Evolutionary conservation across 2,329 filamentous ascomycete species (phyloP).

Genomic region (Rugonectria rugulosa): DNA sequence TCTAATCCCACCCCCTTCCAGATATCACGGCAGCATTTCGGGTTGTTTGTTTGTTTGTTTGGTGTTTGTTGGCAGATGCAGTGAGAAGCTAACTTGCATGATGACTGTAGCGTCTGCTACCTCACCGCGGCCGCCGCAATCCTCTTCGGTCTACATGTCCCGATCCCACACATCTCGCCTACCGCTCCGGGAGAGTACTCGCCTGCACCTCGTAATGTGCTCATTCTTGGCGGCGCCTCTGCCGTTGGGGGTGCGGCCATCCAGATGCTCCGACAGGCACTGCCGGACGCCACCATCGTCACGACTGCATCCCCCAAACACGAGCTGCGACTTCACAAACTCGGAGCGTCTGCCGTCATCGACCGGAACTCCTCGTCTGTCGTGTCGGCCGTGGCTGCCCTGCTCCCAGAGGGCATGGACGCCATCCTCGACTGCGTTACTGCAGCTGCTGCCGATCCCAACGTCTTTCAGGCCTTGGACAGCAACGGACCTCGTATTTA

Average conservation of each 20-base stretch:
- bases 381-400: slow-evolving; percentile 4
- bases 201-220: slow-evolving; percentile 12
- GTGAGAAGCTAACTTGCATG: slow-evolving; percentile 9
- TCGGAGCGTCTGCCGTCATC: slow-evolving; percentile 22
- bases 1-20: background rate
- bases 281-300: slow-evolving; percentile 25
- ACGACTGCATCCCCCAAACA: slow-evolving; percentile 25
- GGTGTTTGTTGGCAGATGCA: background rate
- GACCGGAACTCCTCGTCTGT: slow-evolving; percentile 17
- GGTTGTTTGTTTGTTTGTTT: background rate
- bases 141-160: slow-evolving; percentile 26
- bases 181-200: slow-evolving; percentile 5
- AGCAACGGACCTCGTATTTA: slow-evolving; percentile 18
- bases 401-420: slow-evolving; percentile 21
- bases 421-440: slow-evolving; percentile 33
- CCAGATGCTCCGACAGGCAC: slow-evolving; percentile 28
- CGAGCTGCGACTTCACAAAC: slow-evolving; percentile 7
- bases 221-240: slow-evolving; percentile 31
- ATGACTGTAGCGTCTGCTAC: slow-evolving; percentile 28
- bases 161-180: slow-evolving; percentile 26
- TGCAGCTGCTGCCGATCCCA: slow-evolving; percentile 17
- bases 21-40: too few relatives aligned
- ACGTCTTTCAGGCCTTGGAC: slow-evolving; percentile 16
- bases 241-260: slow-evolving; percentile 30
- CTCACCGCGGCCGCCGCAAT: slow-evolving; percentile 30